Evolutionary conservation across 164 flowering plant genomes (phyloP), one percentile per base, ranked within the genome.

Genomic region (Aristolochia californica): DNA sequence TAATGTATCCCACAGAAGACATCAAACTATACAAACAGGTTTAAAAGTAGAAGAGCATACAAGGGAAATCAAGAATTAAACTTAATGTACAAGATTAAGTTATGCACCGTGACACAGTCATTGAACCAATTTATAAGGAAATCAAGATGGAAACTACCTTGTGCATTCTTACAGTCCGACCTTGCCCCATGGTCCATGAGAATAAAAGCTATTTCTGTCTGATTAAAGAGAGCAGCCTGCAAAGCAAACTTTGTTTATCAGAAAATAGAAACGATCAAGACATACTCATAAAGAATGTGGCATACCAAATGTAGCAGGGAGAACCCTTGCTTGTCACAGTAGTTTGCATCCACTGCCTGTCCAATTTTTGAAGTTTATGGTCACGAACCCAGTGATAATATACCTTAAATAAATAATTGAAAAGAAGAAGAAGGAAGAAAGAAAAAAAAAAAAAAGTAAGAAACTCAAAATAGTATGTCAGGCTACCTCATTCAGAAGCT

Each of bases 341-440:
- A 90, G 70, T 90, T 94, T 61, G 96, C 87, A 75, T 90, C 96
- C 61, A 90, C 96, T 45, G 97, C 97, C 99, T 89, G 78, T 43
- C 62, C 48, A 58, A 52, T 61, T 43, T 55, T 24, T 43, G 43
- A 58, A 72, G 22, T 15, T 13, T 26, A 12, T 5, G 5, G 40
- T 34, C 40, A 7, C 10, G 11, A 34, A 34, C 40, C 40, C 5
- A 8, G 40, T 1, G 10, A 34, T 34, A 34, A 34, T 5, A 7
- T 3, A 34, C 0, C 40, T n/a, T n/a, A n/a, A n/a, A 34, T 34
- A 34, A 9, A 34, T 34, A 34, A 34, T 1, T 0, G 10, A 34
- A 1, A 34, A 12, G 10, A 3, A 28, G 34, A 28, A 28, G 10
- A 34, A 34, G 10, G 40, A 34, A 8, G 10, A 34, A 34, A 0